Conservation (phyloP, 2,329 filamentous ascomycete genomes). For the Botrytis pseudocinerea region DNA sequence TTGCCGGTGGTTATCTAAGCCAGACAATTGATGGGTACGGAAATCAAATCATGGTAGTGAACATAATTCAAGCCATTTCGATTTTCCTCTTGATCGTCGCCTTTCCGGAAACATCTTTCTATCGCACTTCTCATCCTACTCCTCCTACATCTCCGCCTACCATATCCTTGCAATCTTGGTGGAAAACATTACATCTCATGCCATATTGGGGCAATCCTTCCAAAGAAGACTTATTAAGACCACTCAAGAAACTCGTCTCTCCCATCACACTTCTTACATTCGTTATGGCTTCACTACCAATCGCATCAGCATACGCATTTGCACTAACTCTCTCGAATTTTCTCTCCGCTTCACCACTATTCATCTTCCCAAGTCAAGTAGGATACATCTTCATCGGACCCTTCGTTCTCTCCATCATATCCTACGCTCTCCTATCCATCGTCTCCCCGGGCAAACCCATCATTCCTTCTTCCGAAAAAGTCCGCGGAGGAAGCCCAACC, state of each 20-base stretch:
- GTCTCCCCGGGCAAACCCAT: slow-evolving; percentile 19
- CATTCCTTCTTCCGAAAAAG: slow-evolving; percentile 5
- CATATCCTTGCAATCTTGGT: slow-evolving; percentile 11
- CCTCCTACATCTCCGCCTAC: slow-evolving; percentile 21
- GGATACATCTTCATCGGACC: slow-evolving; percentile 47
- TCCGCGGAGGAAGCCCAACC: background rate
- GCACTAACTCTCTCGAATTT: slow-evolving; percentile 49
- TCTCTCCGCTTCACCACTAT: slow-evolving; percentile 48
- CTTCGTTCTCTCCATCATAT: slow-evolving; percentile 27
- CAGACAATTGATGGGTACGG: slow-evolving; percentile 45
- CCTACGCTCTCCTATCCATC: slow-evolving; percentile 26
- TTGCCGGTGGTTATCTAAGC: slow-evolving; percentile 54
- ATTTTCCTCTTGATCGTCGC: slow-evolving; percentile 51
- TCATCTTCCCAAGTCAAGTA: slow-evolving; percentile 44
- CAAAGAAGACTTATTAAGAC: slow-evolving; percentile 35
- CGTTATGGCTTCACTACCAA: slow-evolving; percentile 48
- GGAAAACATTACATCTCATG: slow-evolving; percentile 23
- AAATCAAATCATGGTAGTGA: slow-evolving; percentile 54
- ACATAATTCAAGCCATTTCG: slow-evolving; percentile 49
- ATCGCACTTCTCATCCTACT: slow-evolving; percentile 41
- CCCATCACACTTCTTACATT: slow-evolving; percentile 53
- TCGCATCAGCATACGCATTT: slow-evolving; percentile 51
- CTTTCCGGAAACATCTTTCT: slow-evolving; percentile 55
- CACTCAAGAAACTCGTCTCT: slow-evolving; percentile 48
- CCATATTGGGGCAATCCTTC: slow-evolving; percentile 23